Base-by-base conservation (phyloP, 805 yeast genomes). In the Candida ponderosae region DNA sequence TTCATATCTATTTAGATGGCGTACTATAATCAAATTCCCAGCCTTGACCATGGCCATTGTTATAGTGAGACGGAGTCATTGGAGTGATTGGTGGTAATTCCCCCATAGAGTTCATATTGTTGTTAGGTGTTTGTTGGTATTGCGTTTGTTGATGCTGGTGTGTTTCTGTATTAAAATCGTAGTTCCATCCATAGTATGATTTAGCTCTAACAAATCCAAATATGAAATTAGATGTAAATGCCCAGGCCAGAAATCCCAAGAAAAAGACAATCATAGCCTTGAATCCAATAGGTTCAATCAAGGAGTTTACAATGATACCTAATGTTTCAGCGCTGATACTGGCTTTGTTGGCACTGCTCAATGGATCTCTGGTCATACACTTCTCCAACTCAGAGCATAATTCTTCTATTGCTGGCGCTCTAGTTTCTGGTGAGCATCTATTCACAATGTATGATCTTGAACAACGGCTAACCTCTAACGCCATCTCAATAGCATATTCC, bases 281-380 rank as follows among this genome's bases (percentile, higher is more conserved):
- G 43, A 70, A 58, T 4, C 85, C 79, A 32, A 83, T 66, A 0
- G 87, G 88, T 44, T 81, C 85, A 16, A 81, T 64, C 38, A 82
- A 63, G 0, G 81, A 72, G 47, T 80, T 79, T 10, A 81, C 46
- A 14, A 81, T 61, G 34, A 73, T 58, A 0, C 88, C 89, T 3
- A 82, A 46, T 0, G 81, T 70, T 38, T 74, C 76, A 1, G 85
- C 84, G 41, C 77, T 70, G 11, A 81, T 62, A 32, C 69, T 65
- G 1, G 85, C 67, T 46, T 76, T 69, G 4, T 79, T 76, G 1
- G 68, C 63, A 26, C 58, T 56, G 8, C 52, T 42, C 7, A 38
- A 55, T 44, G 49, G 66, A 53, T 78, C 74, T 46, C 75, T 72
- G 34, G 65, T 65, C 83, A 80, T 79, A 51, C 90, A 81, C 33